A percentile compares a stretch with the other conserved stretches of the same genome.
These are phyloP conservation scores for Raddia guianensis DNA, from an alignment of 176 grass and related monocot species.

Conservation along the genomic window DNA sequence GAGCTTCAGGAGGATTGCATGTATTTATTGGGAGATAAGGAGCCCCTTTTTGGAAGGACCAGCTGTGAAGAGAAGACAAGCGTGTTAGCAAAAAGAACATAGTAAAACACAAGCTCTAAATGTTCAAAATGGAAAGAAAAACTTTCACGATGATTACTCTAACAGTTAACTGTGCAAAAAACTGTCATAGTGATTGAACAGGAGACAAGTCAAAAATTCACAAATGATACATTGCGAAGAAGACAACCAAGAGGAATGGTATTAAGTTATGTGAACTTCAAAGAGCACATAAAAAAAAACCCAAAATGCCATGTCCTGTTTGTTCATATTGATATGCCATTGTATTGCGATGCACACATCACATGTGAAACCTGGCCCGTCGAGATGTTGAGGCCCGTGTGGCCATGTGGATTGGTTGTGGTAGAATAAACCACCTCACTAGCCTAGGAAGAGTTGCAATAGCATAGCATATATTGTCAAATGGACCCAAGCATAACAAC, in stretches of 20 bases:
- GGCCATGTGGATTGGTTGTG: too few species aligned
- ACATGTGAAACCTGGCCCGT: background rate
- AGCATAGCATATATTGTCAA: too few species aligned
- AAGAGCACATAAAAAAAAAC: background rate
- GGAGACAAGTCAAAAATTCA: too few species aligned
- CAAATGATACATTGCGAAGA: too few species aligned
- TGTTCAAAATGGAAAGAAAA: background rate
- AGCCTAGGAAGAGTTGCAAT: too few species aligned
- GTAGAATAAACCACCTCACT: too few species aligned
- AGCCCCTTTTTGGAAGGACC: background rate
- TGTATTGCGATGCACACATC: background rate
- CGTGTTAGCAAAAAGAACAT: slow-evolving; percentile 4
- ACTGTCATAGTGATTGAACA: background rate
- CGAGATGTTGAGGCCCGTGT: too few species aligned
- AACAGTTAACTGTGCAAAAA: too few species aligned
- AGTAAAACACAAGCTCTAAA: background rate
- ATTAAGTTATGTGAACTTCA: background rate
- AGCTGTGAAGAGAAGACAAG: slow-evolving; percentile 25
- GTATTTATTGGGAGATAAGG: background rate
- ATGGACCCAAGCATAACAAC: too few species aligned
- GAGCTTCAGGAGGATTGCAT: background rate
- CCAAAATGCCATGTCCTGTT: background rate
- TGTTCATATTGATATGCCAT: background rate
- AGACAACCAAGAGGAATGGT: too few species aligned
- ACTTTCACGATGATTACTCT: too few species aligned